phyloP scores from a whole-genome alignment of 495 filamentous ascomycete genomes.

The Terfezia boudieri region DNA sequence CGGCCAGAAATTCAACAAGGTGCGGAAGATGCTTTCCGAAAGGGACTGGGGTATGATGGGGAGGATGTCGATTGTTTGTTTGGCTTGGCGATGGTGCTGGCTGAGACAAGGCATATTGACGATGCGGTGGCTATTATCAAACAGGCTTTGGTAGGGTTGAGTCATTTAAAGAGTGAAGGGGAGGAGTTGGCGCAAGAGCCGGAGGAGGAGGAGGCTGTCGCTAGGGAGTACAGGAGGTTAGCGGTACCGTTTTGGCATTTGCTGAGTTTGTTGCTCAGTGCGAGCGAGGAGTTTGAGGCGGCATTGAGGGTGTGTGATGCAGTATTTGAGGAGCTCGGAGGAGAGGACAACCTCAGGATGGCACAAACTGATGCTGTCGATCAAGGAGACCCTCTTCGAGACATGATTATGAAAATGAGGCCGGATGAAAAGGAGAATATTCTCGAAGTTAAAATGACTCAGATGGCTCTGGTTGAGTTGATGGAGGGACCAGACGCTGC shows the following conservation, averaged over 20 bases:
- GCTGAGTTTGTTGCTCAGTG: conserved; percentile 62
- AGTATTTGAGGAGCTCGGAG: conserved; percentile 58
- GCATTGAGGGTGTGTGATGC: conserved; percentile 65
- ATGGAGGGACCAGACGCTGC: conserved; percentile 60
- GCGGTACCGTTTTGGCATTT: conserved; percentile 58
- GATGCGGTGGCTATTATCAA: conserved; percentile 58
- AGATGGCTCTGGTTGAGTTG: conserved; percentile 62
- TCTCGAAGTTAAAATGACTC: conserved; percentile 82
- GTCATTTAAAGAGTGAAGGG: conserved; percentile 18
- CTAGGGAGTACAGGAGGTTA: conserved; percentile 31
- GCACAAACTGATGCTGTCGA: conserved; percentile 17
- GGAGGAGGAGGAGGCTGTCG: conserved; percentile 18
- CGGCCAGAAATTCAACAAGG: conserved; percentile 45
- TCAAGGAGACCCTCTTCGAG: conserved; percentile 21
- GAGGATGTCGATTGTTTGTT: conserved; percentile 53
- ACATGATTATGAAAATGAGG: neutral
- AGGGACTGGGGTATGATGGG: conserved; percentile 40
- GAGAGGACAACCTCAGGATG: conserved; percentile 23
- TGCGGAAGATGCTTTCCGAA: conserved; percentile 51
- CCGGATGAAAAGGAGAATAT: conserved; percentile 53
- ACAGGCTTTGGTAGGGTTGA: conserved; percentile 26
- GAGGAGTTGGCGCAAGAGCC: conserved; percentile 1
- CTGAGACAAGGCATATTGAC: conserved; percentile 55
- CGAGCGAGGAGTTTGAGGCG: conserved; percentile 60
- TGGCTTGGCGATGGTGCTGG: conserved; percentile 53